Conservation (phyloP, 1,139 yeast genomes). For the Petasospora fabianii region DNA sequence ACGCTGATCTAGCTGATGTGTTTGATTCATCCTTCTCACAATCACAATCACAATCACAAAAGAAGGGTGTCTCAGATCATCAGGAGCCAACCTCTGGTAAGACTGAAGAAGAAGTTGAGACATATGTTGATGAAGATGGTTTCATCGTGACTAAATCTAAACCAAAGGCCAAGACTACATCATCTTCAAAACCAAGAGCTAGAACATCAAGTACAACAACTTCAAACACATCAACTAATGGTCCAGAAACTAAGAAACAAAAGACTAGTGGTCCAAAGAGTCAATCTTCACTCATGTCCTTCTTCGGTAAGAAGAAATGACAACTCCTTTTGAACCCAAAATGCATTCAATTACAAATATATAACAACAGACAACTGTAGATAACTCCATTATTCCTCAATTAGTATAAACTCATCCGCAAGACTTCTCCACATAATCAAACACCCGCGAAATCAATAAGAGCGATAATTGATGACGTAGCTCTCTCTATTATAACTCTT, state of each 20-base stretch:
- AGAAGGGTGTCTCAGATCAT: too few species aligned
- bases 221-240: conserved; percentile 3
- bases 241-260: conserved; percentile 14
- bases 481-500: too few species aligned
- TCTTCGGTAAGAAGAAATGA: conserved; percentile 25
- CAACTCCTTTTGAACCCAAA: background rate
- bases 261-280: conserved; percentile 17
- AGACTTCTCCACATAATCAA: too few species aligned
- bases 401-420: too few species aligned
- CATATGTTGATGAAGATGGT: conserved; percentile 30
- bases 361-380: too few species aligned
- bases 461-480: too few species aligned
- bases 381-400: background rate
- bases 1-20: conserved; percentile 19
- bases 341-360: too few species aligned
- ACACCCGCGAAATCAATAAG: too few species aligned
- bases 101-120: conserved; percentile 9
- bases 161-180: conserved; percentile 3
- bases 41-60: conserved; percentile 19
- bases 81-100: conserved; percentile 1
- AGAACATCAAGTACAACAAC: conserved; percentile 5
- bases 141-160: conserved; percentile 26
- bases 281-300: conserved; percentile 24
- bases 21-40: conserved; percentile 20
- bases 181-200: conserved; percentile 3